Base-by-base conservation (phyloP, 2,329 filamentous ascomycete genomes). In the Talaromyces amestolkiae region DNA sequence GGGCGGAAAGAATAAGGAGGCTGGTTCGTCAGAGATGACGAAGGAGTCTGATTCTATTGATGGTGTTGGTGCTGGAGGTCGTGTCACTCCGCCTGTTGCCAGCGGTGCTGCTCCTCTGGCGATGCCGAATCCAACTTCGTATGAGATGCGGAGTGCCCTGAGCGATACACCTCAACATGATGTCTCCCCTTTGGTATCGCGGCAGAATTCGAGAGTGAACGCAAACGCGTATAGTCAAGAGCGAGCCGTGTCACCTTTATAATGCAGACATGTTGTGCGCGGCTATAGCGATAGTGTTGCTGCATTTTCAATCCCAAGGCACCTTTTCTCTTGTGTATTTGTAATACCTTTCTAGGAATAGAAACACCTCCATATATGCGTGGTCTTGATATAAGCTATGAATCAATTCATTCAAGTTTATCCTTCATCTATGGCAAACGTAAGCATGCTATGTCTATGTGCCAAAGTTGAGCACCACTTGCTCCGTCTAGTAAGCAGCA, bases 401-500 rank as follows among this genome's bases (percentile, higher is more conserved):
- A 39, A 22, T 39, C 5, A 24, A 37, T 39, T 37, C 53, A 56
- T 22, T 31, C 47, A 37, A 39, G 31, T 56, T 37, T 39, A 56
- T 56, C 24, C 51, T n/a, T 53, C 33, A 37, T 56, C 33, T 22
- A 56, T 37, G 7, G 11, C 33, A 24, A 56, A 15, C 39, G 53
- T 39, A 56, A 37, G 19, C n/a, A 56, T 56, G 33, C 53, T 39
- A 56, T 56, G 11, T 56, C 53, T 56, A 56, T 56, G 33, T n/a
- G 37, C n/a, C 31, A 56, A 56, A 17, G 8, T 56, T 33, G 11
- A 15, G n/a, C 11, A 13, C 33, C 11, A 56, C 53, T 37, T 39
- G 53, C 33, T 11, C 33, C 13, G 35, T 56, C 53, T 56, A 56
- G 13, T 7, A 54, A 37, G n/a, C 19, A 9, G 19, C 53, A 17